Percentiles rank a stretch among this genome's conserved stretches.
Conservation (phyloP, 257 asterid species). For the Fraxinus quadrangulata region DNA sequence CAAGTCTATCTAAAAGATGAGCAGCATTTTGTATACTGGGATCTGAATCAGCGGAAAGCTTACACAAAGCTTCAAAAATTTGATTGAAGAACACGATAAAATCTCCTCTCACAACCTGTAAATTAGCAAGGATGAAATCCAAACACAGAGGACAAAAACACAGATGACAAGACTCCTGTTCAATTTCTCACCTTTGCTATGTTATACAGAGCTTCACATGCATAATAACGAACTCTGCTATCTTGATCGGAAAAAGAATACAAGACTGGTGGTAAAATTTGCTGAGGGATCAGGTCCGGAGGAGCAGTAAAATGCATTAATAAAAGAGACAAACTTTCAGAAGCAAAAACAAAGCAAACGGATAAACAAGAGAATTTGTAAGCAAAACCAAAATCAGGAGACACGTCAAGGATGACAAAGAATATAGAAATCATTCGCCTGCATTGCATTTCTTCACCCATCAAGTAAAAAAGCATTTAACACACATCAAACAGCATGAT, state of each 20-base stretch:
- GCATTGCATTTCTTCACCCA: slow-evolving; percentile 5
- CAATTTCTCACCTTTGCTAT: slow-evolving; percentile 84
- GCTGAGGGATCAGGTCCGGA: slow-evolving; percentile 47
- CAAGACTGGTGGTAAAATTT: slow-evolving; percentile 93
- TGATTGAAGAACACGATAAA: slow-evolving; percentile 95
- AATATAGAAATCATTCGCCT: not conserved
- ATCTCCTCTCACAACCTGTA: slow-evolving; percentile 99
- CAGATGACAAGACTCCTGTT: slow-evolving; percentile 9
- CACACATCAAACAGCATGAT: not conserved
- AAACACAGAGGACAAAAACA: slow-evolving; percentile 12
- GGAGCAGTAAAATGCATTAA: slow-evolving; percentile 31
- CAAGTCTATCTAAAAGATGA: slow-evolving; percentile 98
- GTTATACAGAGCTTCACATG: slow-evolving; percentile 97
- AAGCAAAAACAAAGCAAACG: slow-evolving; percentile 19
- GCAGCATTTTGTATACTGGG: slow-evolving; percentile 99
- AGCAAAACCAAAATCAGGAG: slow-evolving; percentile 15
- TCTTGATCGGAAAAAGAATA: slow-evolving; percentile 90
- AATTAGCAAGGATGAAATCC: slow-evolving; percentile 31
- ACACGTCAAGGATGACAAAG: not conserved
- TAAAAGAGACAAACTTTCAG: slow-evolving; percentile 9
- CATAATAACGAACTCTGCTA: slow-evolving; percentile 97
- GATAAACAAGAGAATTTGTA: slow-evolving; percentile 14
- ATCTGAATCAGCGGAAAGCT: slow-evolving; percentile 99
- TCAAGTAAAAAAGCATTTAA: not conserved
- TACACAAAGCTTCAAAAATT: slow-evolving; percentile 90